Evolutionary conservation across 306 rosid genomes (phyloP).

Genomic region (apple (Malus domestica)): ASM211411v1 NC_041802.1:9954501-9955000

Average conservation of each 20-base stretch:
- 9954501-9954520: background rate
- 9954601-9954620: background rate
- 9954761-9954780: slow-evolving; percentile 61
- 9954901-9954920: slow-evolving; percentile 75
- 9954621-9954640: too few relatives aligned
- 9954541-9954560: background rate
- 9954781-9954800: slow-evolving; percentile 50
- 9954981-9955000: background rate
- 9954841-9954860: slow-evolving; percentile 60
- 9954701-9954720: slow-evolving; percentile 46
- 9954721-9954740: slow-evolving; percentile 55
- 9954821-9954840: slow-evolving; percentile 86
- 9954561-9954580: background rate
- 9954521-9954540: background rate
- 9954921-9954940: slow-evolving; percentile 67
- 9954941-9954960: slow-evolving; percentile 93
- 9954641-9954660: background rate
- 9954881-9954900: slow-evolving; percentile 68
- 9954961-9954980: slow-evolving; percentile 2
- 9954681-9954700: slow-evolving; percentile 13
- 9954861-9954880: slow-evolving; percentile 73
- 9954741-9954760: slow-evolving; percentile 69
- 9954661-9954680: slow-evolving; percentile 9
- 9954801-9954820: slow-evolving; percentile 86
- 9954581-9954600: background rate